Percentiles rank a stretch among this genome's conserved stretches.
Conservation (phyloP, 73 alveolate species). For the Loxodes magnus region DNA sequence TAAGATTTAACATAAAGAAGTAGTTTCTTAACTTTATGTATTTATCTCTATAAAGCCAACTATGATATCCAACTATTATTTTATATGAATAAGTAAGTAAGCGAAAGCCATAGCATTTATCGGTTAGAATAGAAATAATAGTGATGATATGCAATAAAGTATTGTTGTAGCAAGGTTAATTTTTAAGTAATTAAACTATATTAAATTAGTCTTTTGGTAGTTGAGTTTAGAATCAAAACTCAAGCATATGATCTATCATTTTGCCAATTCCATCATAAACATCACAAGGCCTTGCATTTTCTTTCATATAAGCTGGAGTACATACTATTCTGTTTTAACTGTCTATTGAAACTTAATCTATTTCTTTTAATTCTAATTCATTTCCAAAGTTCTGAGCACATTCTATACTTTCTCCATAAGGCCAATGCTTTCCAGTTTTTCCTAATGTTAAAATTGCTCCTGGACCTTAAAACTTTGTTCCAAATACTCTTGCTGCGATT, state of each 20-base stretch:
- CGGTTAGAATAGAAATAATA: no score
- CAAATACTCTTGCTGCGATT: constrained; percentile 38
- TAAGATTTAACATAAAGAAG: no score
- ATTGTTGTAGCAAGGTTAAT: no score
- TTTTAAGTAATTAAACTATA: no score
- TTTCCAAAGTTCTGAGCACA: constrained; percentile 41
- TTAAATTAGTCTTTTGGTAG: no score
- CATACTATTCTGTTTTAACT: constrained; percentile 15
- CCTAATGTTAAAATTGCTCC: constrained; percentile 37
- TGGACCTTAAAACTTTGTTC: constrained; percentile 14
- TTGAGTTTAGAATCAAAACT: no score
- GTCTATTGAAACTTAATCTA: constrained; percentile 24
- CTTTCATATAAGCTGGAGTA: constrained; percentile 54
- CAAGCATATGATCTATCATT: constrained; percentile 18
- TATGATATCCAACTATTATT: no score
- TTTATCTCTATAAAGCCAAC: no score
- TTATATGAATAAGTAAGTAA: no score
- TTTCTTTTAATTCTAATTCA: constrained; percentile 16
- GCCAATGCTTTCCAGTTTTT: constrained; percentile 28
- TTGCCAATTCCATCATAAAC: constrained; percentile 26
- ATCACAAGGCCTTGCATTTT: constrained; percentile 29
- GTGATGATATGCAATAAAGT: no score
- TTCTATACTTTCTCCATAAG: constrained; percentile 36
- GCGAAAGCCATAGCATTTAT: no score
- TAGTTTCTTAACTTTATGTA: no score